A percentile compares a stretch with the other conserved stretches of the same genome.
These are phyloP conservation scores for Ophiostoma sp. DNA, from an alignment of 2,329 filamentous ascomycete species.

Conservation along the genomic window DNA sequence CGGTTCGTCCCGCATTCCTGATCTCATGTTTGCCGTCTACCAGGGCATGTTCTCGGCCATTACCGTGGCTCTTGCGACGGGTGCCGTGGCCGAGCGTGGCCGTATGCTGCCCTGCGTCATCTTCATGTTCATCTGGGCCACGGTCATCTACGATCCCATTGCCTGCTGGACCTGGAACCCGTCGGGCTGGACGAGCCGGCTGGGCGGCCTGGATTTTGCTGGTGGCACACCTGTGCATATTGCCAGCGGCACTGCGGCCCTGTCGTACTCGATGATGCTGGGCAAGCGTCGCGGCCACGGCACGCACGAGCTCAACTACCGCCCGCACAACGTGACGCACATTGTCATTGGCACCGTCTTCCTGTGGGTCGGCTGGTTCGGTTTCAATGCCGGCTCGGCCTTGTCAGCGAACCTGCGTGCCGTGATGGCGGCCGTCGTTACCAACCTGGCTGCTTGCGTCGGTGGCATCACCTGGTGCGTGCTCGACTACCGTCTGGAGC, in stretches of 20 bases:
- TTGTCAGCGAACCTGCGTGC: constrained; percentile 81
- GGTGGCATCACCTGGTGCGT: constrained; percentile 82
- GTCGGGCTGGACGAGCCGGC: constrained; percentile 68
- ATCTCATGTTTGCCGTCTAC: constrained; percentile 82
- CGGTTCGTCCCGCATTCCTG: constrained; percentile 70
- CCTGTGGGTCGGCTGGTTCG: constrained; percentile 95
- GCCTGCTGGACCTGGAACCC: constrained; percentile 79
- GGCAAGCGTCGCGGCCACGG: constrained; percentile 66
- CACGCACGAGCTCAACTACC: constrained; percentile 63
- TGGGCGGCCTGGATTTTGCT: constrained; percentile 72
- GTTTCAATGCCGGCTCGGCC: constrained; percentile 88
- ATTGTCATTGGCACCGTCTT: constrained; percentile 72
- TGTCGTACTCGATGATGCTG: constrained; percentile 72
- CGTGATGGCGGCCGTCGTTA: constrained; percentile 85
- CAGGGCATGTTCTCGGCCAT: constrained; percentile 87
- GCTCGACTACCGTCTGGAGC: constrained; percentile 86
- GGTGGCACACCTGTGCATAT: constrained; percentile 76
- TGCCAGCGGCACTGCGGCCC: constrained; percentile 67
- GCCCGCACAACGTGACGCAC: constrained; percentile 72
- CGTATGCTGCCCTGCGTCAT: constrained; percentile 62
- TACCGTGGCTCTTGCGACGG: constrained; percentile 71
- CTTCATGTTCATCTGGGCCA: constrained; percentile 71
- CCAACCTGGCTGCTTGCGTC: constrained; percentile 80
- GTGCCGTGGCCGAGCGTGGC: constrained; percentile 61
- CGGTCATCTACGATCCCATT: constrained; percentile 70